Base-by-base conservation (phyloP, 2,329 filamentous ascomycete genomes). In the Epichloe amarillans region DNA sequence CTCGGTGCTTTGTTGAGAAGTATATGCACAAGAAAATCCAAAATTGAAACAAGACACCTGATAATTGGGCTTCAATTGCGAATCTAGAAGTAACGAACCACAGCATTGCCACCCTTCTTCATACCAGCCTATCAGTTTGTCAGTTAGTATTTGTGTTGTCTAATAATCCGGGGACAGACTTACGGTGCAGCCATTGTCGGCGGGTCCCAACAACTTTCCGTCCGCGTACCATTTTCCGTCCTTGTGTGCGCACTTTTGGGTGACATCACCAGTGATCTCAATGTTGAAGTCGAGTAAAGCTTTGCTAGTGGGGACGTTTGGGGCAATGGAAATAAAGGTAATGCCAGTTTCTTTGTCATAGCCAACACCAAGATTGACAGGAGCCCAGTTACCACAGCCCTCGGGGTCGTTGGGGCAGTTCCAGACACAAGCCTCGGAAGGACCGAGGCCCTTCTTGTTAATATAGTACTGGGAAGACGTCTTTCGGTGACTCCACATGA, bases 391-490 rank as follows among this genome's bases (percentile, higher is more conserved):
- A 57, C 93, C 82, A 53, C 80, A 72, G 19, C 74, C 74, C 48
- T 78, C 73, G 39, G 71, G 67, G 58, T 71, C 68, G 17, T 57
- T 59, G 21, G 60, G n/a, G 63, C 72, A 75, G 57, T 65, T 66
- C 93, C 93, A 97, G 52, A 77, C 69, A 71, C 93, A 98, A 47
- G 80, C 86, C 12, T 90, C 69, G 57, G 80, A 66, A 52, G 81
- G 70, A 17, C 69, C 60, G 49, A 85, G 73, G 54, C 88, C 89
- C 59, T 80, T 76, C 61, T 86, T 86, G 79, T 97, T 97, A 70
- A 97, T 79, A 66, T 98, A 98, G 78, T 95, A 97, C 72, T 97
- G 93, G 43, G 90, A 90, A 46, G 88, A 90, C 49, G 93, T 66
- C 64, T 53, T 83, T 17, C 2, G 17, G 1, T 17, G 1, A 1